Evolutionary conservation across 257 asterid genomes (phyloP), one percentile per base, ranked within the genome.

Genomic region (Voacanga thouarsii): DNA sequence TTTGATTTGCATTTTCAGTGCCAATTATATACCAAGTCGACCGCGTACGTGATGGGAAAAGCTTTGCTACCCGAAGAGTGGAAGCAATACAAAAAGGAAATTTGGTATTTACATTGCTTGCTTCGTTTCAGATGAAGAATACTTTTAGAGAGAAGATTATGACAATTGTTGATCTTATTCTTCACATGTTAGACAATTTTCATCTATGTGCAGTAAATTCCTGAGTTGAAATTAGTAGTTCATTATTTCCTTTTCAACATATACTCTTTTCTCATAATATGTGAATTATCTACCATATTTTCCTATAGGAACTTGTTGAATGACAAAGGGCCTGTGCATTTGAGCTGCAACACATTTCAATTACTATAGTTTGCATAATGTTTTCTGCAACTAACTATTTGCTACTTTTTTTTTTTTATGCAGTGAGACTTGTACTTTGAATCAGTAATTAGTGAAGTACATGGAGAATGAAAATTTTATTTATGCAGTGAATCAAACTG

Each of bases 61-160:
- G 97, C 87, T 96, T 96, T 83, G 98, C 99, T 75, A 93, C 98
- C 77, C 89, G 99, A 81, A 92, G 89, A 83, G 98, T 96, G 80
- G 99, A 93, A 30, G 99, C 99, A 78, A 87, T 96, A 77, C 99
- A 96, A 84, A 90, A 90, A 78, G 98, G 97, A 81, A 89, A 85
- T n/a, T 85, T 92, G 50, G 84, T 96, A 64, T 96, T 96, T 78
- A 89, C 88, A 55, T 76, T 93, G 84, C 24, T 87, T 79, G 97
- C 97, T 85, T 96, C 99, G 70, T 93, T 96, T 88, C 99, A 96
- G n/a, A 88, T 92, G 97, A 85, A 83, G 80, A 96, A 90, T 80
- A 84, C 89, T 78, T 96, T 93, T 76, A 88, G 84, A 76, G 97
- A 96, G 96, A 93, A 92, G 90, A 87, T 90, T 69, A 88, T 86